These are phyloP conservation scores for Lentinula lateritia DNA, from an alignment of 768 basidiomycete genomes.

Conservation along the genomic window DNA sequence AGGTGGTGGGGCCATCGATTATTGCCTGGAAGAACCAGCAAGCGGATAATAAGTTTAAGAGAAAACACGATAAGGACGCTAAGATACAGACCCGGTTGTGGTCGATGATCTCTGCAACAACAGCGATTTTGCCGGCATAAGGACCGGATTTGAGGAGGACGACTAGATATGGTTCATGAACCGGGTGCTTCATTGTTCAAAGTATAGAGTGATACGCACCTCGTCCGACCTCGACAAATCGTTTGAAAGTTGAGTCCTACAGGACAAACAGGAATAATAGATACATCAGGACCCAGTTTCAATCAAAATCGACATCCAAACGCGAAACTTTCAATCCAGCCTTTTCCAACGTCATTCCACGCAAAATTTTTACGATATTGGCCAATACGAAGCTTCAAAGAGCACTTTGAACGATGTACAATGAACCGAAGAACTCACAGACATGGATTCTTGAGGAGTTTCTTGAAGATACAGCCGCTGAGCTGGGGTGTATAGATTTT, in stretches of 20 bases:
- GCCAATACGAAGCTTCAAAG: not conserved
- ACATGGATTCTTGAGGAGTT: slow-evolving; percentile 1
- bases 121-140: slow-evolving; percentile 82
- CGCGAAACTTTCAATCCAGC: not conserved
- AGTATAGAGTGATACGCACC: slow-evolving; percentile 37
- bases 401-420: not conserved
- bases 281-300: not conserved
- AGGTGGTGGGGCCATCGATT: slow-evolving; percentile 89
- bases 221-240: slow-evolving; percentile 98
- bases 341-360: not conserved
- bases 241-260: slow-evolving; percentile 86
- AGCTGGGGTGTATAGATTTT: not conserved
- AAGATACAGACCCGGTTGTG: slow-evolving; percentile 81
- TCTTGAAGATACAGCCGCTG: not conserved
- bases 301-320: slow-evolving; percentile 1
- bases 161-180: slow-evolving; percentile 37
- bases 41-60: not conserved
- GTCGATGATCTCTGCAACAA: slow-evolving; percentile 97
- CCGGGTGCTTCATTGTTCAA: not conserved
- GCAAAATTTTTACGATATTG: not conserved
- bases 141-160: slow-evolving; percentile 93
- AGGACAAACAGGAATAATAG: not conserved
- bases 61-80: not conserved
- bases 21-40: slow-evolving; percentile 58
- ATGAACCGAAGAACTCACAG: not conserved